A percentile compares a stretch with the other conserved stretches of the same genome.
phyloP scores from a whole-genome alignment of 768 basidiomycete genomes.

The Tulasnella sp. region DNA sequence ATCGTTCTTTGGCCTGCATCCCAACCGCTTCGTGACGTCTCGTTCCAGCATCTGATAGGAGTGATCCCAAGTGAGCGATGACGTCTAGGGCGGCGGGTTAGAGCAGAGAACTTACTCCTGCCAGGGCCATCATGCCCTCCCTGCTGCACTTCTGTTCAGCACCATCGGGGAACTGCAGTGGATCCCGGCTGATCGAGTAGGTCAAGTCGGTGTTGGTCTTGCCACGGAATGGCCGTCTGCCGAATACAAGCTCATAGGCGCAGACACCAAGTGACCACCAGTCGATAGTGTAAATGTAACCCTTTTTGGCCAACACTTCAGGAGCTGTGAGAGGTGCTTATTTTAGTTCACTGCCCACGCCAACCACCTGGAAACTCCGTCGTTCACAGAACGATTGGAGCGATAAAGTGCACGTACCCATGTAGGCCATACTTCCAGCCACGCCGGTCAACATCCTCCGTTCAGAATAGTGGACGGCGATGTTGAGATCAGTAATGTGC shows the following conservation, averaged over 20 bases:
- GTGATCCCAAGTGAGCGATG: background rate
- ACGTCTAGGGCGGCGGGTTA: background rate
- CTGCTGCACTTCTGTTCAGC: slow-evolving; percentile 77
- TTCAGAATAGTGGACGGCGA: slow-evolving; percentile 96
- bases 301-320: slow-evolving; percentile 89
- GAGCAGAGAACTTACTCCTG: slow-evolving; percentile 62
- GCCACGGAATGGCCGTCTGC: slow-evolving; percentile 89
- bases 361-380: background rate
- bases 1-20: slow-evolving; percentile 76
- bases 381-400: background rate
- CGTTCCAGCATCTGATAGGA: slow-evolving; percentile 76
- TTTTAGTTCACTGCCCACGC: slow-evolving; percentile 14
- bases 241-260: slow-evolving; percentile 90
- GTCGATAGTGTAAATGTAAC: slow-evolving; percentile 92
- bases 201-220: slow-evolving; percentile 92
- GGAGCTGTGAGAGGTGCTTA: slow-evolving; percentile 55
- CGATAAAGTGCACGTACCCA: slow-evolving; percentile 60
- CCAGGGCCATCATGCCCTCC: slow-evolving; percentile 75
- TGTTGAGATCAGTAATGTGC: slow-evolving; percentile 98
- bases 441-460: slow-evolving; percentile 86
- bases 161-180: slow-evolving; percentile 87
- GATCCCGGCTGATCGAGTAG: slow-evolving; percentile 87
- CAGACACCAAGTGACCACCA: slow-evolving; percentile 98
- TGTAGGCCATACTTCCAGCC: slow-evolving; percentile 99
- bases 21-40: slow-evolving; percentile 77